Base-by-base conservation (phyloP, 2,329 filamentous ascomycete species). In the Nemania abortiva region DNA sequence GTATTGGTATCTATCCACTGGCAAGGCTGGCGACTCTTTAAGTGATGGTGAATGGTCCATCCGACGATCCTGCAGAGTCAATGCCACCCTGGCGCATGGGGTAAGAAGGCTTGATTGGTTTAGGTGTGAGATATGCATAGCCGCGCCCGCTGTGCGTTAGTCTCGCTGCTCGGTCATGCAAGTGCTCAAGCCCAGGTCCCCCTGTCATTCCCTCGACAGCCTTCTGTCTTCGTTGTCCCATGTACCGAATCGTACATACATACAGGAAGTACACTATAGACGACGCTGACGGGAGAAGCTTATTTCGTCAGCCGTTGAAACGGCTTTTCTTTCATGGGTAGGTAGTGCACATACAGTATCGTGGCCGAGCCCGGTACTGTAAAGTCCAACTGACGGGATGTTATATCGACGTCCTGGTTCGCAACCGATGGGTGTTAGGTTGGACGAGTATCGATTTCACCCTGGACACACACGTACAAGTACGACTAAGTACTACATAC, bases 141-240 rank as follows among this genome's bases (percentile, higher is more conserved):
- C 77, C 78, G 78, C 77, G 78, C 76, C 77, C 77, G 77, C 76
- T 74, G 77, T 79, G 78, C 78, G 76, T 79, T 79, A 79, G 77
- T 74, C 72, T 75, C 34, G 74, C 74, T 74, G 73, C 73, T 78
- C 70, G 75, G 71, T 70, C 73, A 78, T 79, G 78, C 77, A 78
- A 78, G 77, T 78, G 77, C 72, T 77, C 70, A 76, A 76, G 74
- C 76, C 74, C 73, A 73, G 74, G 65, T 72, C 69, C 60, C 75
- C 73, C 72, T 76, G 73, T 73, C 72, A 71, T 71, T 65, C 66
- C 54, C 55, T 62, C 61, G 50, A 58, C 57, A 55, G 54, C 39
- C 24, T 5, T 29, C 22, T 52, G 22, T 65, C 59, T 62, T 62
- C 56, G 24, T 60, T 53, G 22, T 37, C 72, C 70, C 70, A 66